These are phyloP conservation scores for Botrytis squamosa DNA, from an alignment of 2,329 filamentous ascomycete species.

Conservation along the genomic window DNA sequence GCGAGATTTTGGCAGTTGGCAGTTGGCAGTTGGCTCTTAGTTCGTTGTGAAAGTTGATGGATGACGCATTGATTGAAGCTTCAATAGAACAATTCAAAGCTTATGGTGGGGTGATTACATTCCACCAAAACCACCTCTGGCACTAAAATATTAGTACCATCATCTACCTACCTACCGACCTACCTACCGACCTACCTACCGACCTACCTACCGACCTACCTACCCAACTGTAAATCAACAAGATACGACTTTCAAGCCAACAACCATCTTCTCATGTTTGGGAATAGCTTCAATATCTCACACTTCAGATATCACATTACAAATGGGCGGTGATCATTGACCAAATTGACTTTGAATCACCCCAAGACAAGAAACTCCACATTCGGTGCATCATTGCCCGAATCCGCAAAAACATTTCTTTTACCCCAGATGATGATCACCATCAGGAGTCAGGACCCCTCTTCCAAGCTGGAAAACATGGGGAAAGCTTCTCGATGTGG, in stretches of 20 bases:
- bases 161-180: not conserved
- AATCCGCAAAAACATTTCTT: conserved; percentile 3
- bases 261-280: not conserved
- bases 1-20: not conserved
- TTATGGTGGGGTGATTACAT: conserved; percentile 7
- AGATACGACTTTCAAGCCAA: too few species aligned
- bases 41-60: conserved; percentile 13
- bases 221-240: not conserved
- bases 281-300: not conserved
- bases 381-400: conserved; percentile 17
- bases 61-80: conserved; percentile 17
- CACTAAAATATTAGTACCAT: not conserved
- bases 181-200: not conserved
- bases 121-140: not conserved
- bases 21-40: not conserved
- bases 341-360: not conserved
- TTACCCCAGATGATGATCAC: conserved; percentile 9
- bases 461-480: conserved; percentile 19
- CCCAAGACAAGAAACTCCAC: not conserved
- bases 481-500: not conserved
- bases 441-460: conserved; percentile 18
- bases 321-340: not conserved
- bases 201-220: not conserved
- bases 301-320: not conserved
- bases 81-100: conserved; percentile 1